phyloP scores from a whole-genome alignment of 2,329 filamentous ascomycete species.

The Arthrocladium fulminans region DNA sequence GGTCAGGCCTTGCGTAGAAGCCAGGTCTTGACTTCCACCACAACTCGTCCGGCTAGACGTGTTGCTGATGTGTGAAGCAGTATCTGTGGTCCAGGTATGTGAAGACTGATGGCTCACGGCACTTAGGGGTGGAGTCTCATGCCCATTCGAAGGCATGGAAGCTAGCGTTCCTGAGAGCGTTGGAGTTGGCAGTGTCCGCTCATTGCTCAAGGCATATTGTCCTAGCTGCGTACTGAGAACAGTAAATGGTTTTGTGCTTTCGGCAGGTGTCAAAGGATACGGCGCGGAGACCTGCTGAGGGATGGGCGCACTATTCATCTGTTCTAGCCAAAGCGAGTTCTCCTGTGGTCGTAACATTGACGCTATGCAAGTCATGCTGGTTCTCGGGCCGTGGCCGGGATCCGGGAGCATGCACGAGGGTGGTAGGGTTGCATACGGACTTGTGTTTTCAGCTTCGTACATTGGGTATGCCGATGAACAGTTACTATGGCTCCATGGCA shows the following conservation, averaged over 20 bases:
- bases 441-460: conserved; percentile 30
- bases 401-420: conserved; percentile 31
- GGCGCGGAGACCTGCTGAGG: conserved; percentile 2
- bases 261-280: conserved; percentile 7
- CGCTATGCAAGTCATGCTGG: not conserved
- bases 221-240: not conserved
- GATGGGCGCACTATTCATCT: conserved; percentile 1
- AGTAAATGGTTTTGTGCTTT: conserved; percentile 3
- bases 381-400: conserved; percentile 18
- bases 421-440: conserved; percentile 28
- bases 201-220: conserved; percentile 6
- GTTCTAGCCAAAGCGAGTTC: conserved; percentile 7
- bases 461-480: conserved; percentile 16
- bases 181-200: conserved; percentile 6
- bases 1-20: not conserved
- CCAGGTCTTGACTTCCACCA: conserved; percentile 6
- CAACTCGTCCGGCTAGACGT: conserved; percentile 10
- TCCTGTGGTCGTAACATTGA: conserved; percentile 1
- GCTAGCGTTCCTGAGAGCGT: not conserved
- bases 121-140: conserved; percentile 10
- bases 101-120: conserved; percentile 10
- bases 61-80: conserved; percentile 8
- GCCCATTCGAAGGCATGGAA: not conserved
- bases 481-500: not conserved
- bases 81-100: conserved; percentile 9